Evolutionary conservation across 2,329 filamentous ascomycete genomes (phyloP).

Genomic region (Trichoderma koningiopsis): DNA sequence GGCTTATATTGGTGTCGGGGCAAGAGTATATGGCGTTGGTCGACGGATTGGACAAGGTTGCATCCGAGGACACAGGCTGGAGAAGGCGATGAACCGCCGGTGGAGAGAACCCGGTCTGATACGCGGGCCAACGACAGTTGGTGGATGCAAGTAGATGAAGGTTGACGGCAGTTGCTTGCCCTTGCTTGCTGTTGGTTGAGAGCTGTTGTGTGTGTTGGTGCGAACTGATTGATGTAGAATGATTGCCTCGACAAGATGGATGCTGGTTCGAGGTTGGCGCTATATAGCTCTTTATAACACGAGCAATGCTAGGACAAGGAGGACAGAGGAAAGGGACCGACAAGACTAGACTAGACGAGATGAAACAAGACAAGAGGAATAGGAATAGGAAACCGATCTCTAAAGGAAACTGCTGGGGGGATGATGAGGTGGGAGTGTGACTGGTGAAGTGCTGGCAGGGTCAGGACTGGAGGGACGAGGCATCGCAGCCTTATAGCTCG

Average conservation of each 20-base stretch:
- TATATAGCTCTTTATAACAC: slow-evolving; percentile 24
- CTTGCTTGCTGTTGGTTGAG: background rate
- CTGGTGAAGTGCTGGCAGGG: slow-evolving; percentile 34
- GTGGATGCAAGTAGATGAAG: background rate
- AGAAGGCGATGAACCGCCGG: slow-evolving; percentile 13
- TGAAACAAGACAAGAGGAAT: slow-evolving; percentile 3
- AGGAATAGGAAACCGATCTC: slow-evolving; percentile 23
- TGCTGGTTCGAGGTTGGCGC: slow-evolving; percentile 4
- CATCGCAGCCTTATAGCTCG: slow-evolving; percentile 58
- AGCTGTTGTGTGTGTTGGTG: background rate
- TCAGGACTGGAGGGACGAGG: slow-evolving; percentile 38
- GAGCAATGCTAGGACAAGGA: slow-evolving; percentile 3
- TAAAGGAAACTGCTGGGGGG: slow-evolving; percentile 28
- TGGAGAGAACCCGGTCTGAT: background rate
- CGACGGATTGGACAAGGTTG: slow-evolving; percentile 1
- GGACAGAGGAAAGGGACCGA: slow-evolving; percentile 20
- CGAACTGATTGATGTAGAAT: slow-evolving; percentile 16
- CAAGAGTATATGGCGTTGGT: slow-evolving; percentile 4
- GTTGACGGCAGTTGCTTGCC: background rate
- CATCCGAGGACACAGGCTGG: background rate
- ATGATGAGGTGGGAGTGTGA: slow-evolving; percentile 28
- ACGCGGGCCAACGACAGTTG: slow-evolving; percentile 21
- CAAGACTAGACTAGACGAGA: slow-evolving; percentile 18
- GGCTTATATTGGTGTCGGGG: slow-evolving; percentile 28
- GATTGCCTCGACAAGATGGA: slow-evolving; percentile 1